phyloP scores from a whole-genome alignment of 139 green algal species.

The Pleodorina starrii region DNA sequence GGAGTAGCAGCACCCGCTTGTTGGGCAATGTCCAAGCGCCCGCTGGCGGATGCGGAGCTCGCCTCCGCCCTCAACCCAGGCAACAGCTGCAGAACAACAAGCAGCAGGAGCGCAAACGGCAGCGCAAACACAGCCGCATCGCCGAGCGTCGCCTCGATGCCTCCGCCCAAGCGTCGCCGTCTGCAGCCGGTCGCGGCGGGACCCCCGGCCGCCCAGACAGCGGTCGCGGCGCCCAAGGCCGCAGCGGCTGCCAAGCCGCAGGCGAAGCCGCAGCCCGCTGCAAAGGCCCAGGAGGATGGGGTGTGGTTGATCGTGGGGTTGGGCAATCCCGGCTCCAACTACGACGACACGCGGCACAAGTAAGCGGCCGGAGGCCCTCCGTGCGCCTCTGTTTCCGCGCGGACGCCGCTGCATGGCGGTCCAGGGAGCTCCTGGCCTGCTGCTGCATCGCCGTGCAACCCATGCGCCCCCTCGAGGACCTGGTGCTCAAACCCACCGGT shows the following conservation, averaged over 20 bases:
- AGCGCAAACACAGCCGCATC: not conserved
- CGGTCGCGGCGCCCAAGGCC: not conserved
- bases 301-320: slow-evolving; percentile 54
- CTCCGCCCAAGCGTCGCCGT: not conserved
- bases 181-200: slow-evolving; percentile 18
- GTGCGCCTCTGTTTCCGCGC: too few relatives aligned
- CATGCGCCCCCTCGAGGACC: too few relatives aligned
- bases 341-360: slow-evolving; percentile 51
- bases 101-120: not conserved
- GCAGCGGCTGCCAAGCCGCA: not conserved
- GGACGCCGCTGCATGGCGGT: too few relatives aligned
- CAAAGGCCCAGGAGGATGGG: slow-evolving; percentile 24
- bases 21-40: slow-evolving; percentile 6
- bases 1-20: not conserved
- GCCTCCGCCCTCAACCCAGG: not conserved
- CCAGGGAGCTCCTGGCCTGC: too few relatives aligned
- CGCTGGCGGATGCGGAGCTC: not conserved
- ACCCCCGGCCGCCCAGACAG: not conserved
- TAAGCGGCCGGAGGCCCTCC: too few relatives aligned
- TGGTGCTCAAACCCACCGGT: too few relatives aligned
- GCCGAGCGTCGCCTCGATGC: not conserved
- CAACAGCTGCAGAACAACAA: too few relatives aligned
- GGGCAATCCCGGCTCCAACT: slow-evolving; percentile 48
- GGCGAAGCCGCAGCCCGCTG: not conserved
- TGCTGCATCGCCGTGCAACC: too few relatives aligned